Evolutionary conservation across 108 stramenopile genomes (phyloP).

Genomic region (Fragilaria radians): DNA sequence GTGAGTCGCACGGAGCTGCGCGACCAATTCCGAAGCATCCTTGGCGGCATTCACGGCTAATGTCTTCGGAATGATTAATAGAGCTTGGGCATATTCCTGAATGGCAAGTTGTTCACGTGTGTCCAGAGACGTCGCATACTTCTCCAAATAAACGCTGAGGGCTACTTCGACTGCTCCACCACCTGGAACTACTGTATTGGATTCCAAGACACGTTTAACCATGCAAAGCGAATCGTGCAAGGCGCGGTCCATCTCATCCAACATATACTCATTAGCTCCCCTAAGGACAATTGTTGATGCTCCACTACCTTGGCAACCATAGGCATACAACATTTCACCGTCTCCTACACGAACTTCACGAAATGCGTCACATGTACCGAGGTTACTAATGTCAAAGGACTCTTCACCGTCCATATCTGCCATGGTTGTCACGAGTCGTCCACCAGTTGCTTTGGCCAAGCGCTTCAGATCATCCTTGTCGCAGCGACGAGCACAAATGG

Average conservation of each 20-base stretch:
- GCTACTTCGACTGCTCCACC: slow-evolving; percentile 98
- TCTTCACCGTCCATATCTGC: slow-evolving; percentile 99
- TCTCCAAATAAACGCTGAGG: slow-evolving; percentile 90
- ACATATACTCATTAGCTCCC: slow-evolving; percentile 99
- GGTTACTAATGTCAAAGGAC: slow-evolving; percentile 80
- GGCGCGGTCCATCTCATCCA: slow-evolving; percentile 99
- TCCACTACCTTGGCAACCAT: slow-evolving; percentile 77
- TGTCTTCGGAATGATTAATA: slow-evolving; percentile 98
- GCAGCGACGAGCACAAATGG: slow-evolving; percentile 90
- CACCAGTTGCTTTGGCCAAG: slow-evolving; percentile 98
- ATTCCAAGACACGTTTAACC: slow-evolving; percentile 97
- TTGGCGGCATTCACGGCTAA: slow-evolving; percentile 98
- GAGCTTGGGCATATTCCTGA: slow-evolving; percentile 96
- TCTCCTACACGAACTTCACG: slow-evolving; percentile 96
- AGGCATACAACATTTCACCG: slow-evolving; percentile 96
- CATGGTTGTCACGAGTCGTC: slow-evolving; percentile 90
- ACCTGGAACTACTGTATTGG: slow-evolving; percentile 94
- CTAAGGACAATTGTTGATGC: slow-evolving; percentile 96
- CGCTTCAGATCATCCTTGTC: slow-evolving; percentile 96
- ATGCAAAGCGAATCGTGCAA: slow-evolving; percentile 97
- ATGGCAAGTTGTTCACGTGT: slow-evolving; percentile 98
- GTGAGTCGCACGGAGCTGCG: slow-evolving; percentile 91
- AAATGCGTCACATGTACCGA: slow-evolving; percentile 89
- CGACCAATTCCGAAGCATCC: slow-evolving; percentile 97
- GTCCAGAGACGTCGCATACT: slow-evolving; percentile 89